These are phyloP conservation scores for Beauveria sp. DNA, from an alignment of 2,329 filamentous ascomycete species.

Conservation along the genomic window DNA sequence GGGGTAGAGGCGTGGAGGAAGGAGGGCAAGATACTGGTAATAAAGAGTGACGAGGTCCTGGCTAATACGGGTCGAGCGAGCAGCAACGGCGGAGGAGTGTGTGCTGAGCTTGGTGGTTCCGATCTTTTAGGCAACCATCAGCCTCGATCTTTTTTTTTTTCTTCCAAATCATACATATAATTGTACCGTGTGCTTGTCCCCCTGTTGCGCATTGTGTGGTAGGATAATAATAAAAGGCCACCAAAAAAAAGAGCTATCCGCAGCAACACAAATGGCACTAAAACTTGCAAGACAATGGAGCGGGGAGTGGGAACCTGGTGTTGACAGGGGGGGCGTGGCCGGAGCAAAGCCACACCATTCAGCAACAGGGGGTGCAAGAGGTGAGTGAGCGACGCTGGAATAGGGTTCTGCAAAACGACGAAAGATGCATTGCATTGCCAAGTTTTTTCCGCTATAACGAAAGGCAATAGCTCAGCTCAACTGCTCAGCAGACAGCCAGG, in stretches of 20 bases:
- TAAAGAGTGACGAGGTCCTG: background rate
- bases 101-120: background rate
- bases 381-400: background rate
- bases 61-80: background rate
- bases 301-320: background rate
- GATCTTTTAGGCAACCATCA: background rate
- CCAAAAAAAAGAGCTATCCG: background rate
- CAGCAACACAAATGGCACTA: background rate
- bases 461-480: too few relatives aligned
- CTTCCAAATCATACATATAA: background rate
- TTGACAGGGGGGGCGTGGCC: background rate
- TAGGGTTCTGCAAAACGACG: too few relatives aligned
- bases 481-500: too few relatives aligned
- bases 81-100: background rate
- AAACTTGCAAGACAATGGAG: background rate
- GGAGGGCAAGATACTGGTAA: background rate
- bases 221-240: background rate
- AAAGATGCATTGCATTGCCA: too few relatives aligned
- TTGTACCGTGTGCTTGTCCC: background rate
- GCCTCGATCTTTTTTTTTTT: slow-evolving; percentile 1
- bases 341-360: background rate
- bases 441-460: too few relatives aligned
- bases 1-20: background rate
- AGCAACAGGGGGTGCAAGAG: background rate
- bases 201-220: background rate